Conservation (phyloP, 306 rosid genomes). For the Quercus cerris region DNA sequence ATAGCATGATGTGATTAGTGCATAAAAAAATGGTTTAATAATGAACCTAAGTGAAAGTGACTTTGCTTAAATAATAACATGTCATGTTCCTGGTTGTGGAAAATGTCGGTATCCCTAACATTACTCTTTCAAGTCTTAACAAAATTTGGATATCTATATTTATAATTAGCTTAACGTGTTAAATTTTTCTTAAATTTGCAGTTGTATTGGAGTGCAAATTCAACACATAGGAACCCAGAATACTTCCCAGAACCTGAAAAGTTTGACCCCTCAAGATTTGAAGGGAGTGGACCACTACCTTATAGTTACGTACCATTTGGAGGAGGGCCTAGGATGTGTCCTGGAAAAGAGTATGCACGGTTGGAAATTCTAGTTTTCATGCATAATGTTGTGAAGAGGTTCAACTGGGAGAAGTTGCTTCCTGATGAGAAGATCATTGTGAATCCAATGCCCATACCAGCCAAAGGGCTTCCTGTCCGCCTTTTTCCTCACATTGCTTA, state of each 20-base stretch:
- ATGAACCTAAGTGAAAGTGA: no score
- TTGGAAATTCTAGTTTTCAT: no score
- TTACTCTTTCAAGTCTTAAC: no score
- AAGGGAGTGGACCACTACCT: constrained; percentile 11
- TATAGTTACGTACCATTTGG: constrained; percentile 16
- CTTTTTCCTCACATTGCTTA: background rate
- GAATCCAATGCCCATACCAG: background rate
- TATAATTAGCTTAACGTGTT: no score
- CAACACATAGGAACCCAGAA: constrained; percentile 6
- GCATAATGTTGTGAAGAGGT: constrained; percentile 1
- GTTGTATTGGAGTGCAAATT: constrained; percentile 5
- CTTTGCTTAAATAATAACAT: no score
- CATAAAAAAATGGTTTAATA: no score
- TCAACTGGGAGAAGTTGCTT: background rate
- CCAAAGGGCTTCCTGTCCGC: constrained; percentile 1
- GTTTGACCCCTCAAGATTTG: constrained; percentile 18
- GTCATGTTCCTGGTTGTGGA: no score
- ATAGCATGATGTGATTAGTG: no score
- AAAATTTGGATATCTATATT: no score
- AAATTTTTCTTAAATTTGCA: background rate
- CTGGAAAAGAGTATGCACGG: no score
- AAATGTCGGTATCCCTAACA: no score
- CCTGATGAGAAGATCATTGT: background rate
- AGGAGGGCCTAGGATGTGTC: constrained; percentile 12
- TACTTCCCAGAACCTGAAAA: background rate